Evolutionary conservation across 257 asterid species (phyloP).

Genomic region (Avicennia marina): DNA sequence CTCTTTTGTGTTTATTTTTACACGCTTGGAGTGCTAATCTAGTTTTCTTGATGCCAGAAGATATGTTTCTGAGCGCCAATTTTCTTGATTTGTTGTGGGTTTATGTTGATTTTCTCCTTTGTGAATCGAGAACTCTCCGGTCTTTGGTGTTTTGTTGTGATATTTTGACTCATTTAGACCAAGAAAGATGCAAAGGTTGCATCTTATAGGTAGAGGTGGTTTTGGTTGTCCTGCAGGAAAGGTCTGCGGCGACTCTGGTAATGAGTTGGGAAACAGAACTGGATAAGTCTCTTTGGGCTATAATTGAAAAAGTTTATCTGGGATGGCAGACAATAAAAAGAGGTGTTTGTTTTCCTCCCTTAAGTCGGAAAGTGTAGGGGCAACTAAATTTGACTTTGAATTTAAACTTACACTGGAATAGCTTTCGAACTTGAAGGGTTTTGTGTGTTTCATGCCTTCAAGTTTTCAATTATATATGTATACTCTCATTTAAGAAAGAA

Average conservation of each 20-base stretch:
- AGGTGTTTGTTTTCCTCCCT: background rate
- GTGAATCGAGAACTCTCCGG: conserved; percentile 18
- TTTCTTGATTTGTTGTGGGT: background rate
- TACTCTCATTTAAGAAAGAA: background rate
- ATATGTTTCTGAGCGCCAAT: conserved; percentile 6
- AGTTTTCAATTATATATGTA: conserved; percentile 10
- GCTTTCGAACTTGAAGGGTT: conserved; percentile 11
- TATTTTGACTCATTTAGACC: conserved; percentile 19
- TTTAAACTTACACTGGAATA: conserved; percentile 2
- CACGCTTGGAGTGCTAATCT: background rate
- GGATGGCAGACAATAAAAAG: background rate
- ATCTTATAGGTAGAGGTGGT: background rate
- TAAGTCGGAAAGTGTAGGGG: conserved; percentile 16
- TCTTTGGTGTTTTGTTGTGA: background rate
- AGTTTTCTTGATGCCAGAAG: conserved; percentile 1
- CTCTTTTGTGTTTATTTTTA: background rate
- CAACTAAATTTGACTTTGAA: conserved; percentile 32
- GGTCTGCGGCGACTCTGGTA: conserved; percentile 15
- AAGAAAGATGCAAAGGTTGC: conserved; percentile 9
- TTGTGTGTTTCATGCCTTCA: background rate
- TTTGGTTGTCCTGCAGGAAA: conserved; percentile 5
- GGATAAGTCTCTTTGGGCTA: conserved; percentile 22
- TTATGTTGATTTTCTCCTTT: background rate
- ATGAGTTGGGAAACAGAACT: conserved; percentile 16
- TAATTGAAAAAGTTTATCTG: conserved; percentile 16